Conservation (phyloP, 2,329 filamentous ascomycete genomes). For the Cercospora sp. region DNA sequence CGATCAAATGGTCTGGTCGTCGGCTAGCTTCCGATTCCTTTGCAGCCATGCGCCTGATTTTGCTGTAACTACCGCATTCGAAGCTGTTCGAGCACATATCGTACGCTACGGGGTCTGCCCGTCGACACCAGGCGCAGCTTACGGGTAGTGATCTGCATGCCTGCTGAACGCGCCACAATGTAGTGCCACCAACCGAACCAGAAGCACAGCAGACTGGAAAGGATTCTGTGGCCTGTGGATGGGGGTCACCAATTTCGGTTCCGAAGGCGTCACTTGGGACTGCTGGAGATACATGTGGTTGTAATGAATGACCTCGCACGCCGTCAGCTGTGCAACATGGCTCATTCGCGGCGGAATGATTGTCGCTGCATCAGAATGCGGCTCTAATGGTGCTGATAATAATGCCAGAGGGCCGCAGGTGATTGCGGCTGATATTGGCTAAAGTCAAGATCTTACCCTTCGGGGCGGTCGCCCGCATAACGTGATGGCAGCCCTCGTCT, state of each 20-base stretch:
- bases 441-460: slow-evolving; percentile 16
- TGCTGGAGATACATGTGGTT: slow-evolving; percentile 13
- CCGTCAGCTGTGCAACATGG: background rate
- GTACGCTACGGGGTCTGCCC: background rate
- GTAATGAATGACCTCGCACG: background rate
- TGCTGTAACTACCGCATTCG: background rate
- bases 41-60: background rate
- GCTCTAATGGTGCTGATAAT: background rate
- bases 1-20: background rate
- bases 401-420: slow-evolving; percentile 7
- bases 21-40: background rate
- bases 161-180: background rate
- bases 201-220: background rate
- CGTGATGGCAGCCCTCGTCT: slow-evolving; percentile 9
- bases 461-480: background rate
- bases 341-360: background rate
- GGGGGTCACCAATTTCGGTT: slow-evolving; percentile 1
- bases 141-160: background rate
- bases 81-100: background rate
- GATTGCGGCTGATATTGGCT: slow-evolving; percentile 17
- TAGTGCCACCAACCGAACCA: slow-evolving; percentile 3
- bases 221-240: background rate
- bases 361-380: slow-evolving; percentile 6
- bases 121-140: background rate
- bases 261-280: background rate